These are phyloP conservation scores for Cercospora berteroae DNA, from an alignment of 2,329 filamentous ascomycete genomes.

Conservation along the genomic window DNA sequence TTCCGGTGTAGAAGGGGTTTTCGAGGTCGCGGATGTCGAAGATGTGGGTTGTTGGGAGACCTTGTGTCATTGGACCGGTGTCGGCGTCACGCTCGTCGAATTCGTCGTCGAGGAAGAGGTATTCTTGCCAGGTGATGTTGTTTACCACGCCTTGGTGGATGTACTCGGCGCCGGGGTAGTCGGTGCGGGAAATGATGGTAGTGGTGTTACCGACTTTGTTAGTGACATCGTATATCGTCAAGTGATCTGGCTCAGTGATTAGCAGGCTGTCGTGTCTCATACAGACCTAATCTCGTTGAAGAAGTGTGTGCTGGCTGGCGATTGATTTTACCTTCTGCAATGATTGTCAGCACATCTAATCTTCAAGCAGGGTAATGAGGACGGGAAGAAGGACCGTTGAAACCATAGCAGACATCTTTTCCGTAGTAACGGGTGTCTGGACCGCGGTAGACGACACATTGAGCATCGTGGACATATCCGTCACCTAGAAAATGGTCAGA, in stretches of 20 bases:
- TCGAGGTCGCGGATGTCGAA: slow-evolving; percentile 50
- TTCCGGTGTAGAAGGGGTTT: slow-evolving; percentile 42
- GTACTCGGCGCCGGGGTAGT: slow-evolving; percentile 51
- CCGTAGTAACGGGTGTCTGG: slow-evolving; percentile 47
- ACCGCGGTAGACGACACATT: slow-evolving; percentile 52
- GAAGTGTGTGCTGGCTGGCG: background rate
- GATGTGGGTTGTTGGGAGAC: slow-evolving; percentile 46
- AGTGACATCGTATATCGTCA: slow-evolving; percentile 49
- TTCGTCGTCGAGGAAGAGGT: slow-evolving; percentile 55
- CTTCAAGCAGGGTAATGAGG: background rate
- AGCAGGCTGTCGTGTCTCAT: background rate
- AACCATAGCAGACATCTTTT: slow-evolving; percentile 52
- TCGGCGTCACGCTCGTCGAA: slow-evolving; percentile 45
- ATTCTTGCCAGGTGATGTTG: slow-evolving; percentile 42
- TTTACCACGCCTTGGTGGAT: slow-evolving; percentile 56
- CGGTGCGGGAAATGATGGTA: slow-evolving; percentile 48
- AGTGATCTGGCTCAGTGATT: slow-evolving; percentile 35
- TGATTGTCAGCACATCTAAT: background rate
- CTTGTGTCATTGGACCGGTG: slow-evolving; percentile 15
- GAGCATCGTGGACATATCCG: slow-evolving; percentile 58
- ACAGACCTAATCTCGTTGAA: background rate
- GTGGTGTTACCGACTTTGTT: slow-evolving; percentile 40
- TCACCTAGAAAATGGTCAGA: slow-evolving; percentile 34
- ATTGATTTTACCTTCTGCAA: background rate
- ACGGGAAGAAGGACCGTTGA: slow-evolving; percentile 41